A percentile compares a stretch with the other conserved stretches of the same genome.
Evolutionary conservation across 805 yeast species (phyloP).

Genomic region (Barnettozyma wickerhamii): DNA sequence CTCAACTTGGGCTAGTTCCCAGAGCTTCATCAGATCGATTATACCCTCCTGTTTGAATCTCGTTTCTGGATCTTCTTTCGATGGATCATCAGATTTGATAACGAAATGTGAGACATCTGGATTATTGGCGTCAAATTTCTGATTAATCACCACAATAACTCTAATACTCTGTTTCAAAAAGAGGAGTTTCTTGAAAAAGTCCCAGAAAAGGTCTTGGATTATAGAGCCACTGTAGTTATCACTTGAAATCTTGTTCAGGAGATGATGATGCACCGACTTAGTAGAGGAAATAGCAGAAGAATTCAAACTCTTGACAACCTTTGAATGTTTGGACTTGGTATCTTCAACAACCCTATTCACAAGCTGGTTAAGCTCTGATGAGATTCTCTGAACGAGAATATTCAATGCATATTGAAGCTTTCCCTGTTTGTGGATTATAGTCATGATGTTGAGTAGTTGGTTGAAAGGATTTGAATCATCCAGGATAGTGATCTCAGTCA

Average conservation of each 20-base stretch:
- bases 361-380: slow-evolving; percentile 59
- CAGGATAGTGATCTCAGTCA: slow-evolving; percentile 28
- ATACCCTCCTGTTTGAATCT: not conserved
- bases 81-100: slow-evolving; percentile 2
- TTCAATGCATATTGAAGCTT: slow-evolving; percentile 56
- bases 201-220: slow-evolving; percentile 65
- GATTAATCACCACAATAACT: slow-evolving; percentile 55
- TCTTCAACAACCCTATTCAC: slow-evolving; percentile 62
- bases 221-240: slow-evolving; percentile 49
- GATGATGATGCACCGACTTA: slow-evolving; percentile 23
- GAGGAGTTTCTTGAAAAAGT: slow-evolving; percentile 59
- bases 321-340: slow-evolving; percentile 52
- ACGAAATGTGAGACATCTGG: slow-evolving; percentile 10
- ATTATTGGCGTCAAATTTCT: slow-evolving; percentile 23
- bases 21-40: slow-evolving; percentile 12
- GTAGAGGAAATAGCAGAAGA: slow-evolving; percentile 12
- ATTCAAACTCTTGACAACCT: slow-evolving; percentile 29
- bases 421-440: slow-evolving; percentile 56
- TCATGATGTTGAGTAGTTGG: slow-evolving; percentile 49
- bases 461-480: slow-evolving; percentile 43
- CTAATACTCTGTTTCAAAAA: slow-evolving; percentile 68
- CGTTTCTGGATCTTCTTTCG: not conserved
- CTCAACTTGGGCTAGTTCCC: slow-evolving; percentile 18
- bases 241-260: slow-evolving; percentile 17
- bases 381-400: slow-evolving; percentile 48